Evolutionary conservation across 2,329 filamentous ascomycete genomes (phyloP).

Genomic region (Fulvia fulva): DNA sequence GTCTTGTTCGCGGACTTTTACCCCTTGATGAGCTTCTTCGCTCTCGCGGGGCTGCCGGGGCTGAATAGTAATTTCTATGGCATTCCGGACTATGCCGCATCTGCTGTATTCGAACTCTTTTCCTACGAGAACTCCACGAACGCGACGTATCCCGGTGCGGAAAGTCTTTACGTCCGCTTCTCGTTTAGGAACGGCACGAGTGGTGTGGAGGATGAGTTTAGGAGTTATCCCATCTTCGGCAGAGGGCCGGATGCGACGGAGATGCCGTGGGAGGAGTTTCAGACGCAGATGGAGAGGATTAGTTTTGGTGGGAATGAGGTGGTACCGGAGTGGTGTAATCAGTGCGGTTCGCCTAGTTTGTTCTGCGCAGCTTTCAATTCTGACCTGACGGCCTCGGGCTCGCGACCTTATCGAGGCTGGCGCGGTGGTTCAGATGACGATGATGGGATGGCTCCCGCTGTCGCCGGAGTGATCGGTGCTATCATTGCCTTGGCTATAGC

Average conservation of each 20-base stretch:
- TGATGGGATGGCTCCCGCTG: conserved; percentile 33
- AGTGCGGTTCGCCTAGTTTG: conserved; percentile 38
- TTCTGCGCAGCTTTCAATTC: conserved; percentile 44
- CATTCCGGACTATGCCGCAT: conserved; percentile 47
- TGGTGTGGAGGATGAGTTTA: conserved; percentile 29
- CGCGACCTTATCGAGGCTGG: not conserved
- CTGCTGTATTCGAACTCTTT: conserved; percentile 52
- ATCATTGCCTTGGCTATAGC: conserved; percentile 48
- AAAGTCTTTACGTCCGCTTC: conserved; percentile 54
- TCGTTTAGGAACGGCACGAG: conserved; percentile 55
- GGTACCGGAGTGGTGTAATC: conserved; percentile 50
- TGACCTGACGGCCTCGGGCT: conserved; percentile 25
- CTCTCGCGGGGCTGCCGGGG: conserved; percentile 40
- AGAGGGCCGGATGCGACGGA: conserved; percentile 43
- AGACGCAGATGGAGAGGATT: conserved; percentile 42
- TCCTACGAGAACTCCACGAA: conserved; percentile 34
- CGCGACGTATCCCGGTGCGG: conserved; percentile 35
- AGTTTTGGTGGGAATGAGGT: conserved; percentile 38
- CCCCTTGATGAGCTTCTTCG: conserved; percentile 50
- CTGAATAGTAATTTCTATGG: conserved; percentile 45
- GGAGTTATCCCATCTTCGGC: conserved; percentile 50
- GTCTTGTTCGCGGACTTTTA: conserved; percentile 48
- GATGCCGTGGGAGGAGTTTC: conserved; percentile 51
- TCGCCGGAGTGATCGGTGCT: conserved; percentile 56
- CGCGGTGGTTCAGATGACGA: not conserved